Evolutionary conservation across 768 basidiomycete species (phyloP).

Genomic region (Tulasnella sp.): DNA sequence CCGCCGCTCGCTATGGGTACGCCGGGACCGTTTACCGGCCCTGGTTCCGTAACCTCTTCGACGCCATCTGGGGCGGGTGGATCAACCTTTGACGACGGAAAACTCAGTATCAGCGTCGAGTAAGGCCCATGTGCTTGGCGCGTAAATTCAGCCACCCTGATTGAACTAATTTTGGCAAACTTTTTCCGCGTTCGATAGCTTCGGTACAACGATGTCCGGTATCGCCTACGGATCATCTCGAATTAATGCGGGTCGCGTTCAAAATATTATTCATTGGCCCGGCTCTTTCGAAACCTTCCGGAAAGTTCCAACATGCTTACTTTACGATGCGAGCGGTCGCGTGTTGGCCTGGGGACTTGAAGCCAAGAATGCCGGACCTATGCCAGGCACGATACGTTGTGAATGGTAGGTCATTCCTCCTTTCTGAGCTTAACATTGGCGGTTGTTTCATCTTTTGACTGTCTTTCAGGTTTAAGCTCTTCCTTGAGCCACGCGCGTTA

Average conservation of each 20-base stretch:
- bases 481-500: conserved; percentile 78
- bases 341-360: conserved; percentile 86
- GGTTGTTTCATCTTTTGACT: not conserved
- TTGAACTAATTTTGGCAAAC: conserved; percentile 10
- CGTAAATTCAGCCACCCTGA: not conserved
- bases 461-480: conserved; percentile 74
- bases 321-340: conserved; percentile 74
- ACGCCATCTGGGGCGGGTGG: not conserved
- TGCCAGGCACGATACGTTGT: conserved; percentile 63
- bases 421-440: not conserved
- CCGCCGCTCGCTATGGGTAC: conserved; percentile 30
- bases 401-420: conserved; percentile 51
- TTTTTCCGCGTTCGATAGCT: conserved; percentile 17
- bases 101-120: conserved; percentile 46
- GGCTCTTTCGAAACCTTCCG: conserved; percentile 84
- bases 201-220: conserved; percentile 83
- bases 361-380: conserved; percentile 76
- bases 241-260: conserved; percentile 74
- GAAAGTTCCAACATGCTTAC: conserved; percentile 83
- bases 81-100: conserved; percentile 60
- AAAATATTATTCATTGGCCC: conserved; percentile 86
- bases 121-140: conserved; percentile 5
- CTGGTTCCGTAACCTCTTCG: conserved; percentile 21
- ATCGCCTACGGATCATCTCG: conserved; percentile 87
- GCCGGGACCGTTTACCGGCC: conserved; percentile 29